Evolutionary conservation across 2,329 filamentous ascomycete genomes (phyloP).

Genomic region (Cordyceps tenuipes): DNA sequence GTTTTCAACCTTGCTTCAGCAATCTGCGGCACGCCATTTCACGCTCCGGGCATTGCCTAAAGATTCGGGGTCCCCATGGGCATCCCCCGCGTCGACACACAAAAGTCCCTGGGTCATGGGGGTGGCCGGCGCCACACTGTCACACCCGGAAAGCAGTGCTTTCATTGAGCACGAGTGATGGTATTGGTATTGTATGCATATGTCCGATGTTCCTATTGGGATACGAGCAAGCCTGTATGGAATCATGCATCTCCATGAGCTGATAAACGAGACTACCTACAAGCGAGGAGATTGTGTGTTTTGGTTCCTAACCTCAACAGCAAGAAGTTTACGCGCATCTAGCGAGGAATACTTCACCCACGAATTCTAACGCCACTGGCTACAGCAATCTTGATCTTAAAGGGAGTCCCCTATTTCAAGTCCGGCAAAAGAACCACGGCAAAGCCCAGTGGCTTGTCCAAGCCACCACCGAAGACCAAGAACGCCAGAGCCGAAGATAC

Average conservation of each 20-base stretch:
- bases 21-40: background rate
- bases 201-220: too few species aligned
- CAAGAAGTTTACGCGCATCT: background rate
- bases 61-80: background rate
- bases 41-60: background rate
- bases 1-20: conserved; percentile 3
- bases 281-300: background rate
- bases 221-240: background rate
- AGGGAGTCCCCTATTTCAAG: background rate
- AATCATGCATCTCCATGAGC: background rate
- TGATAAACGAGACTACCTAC: background rate
- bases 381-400: conserved; percentile 1
- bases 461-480: background rate
- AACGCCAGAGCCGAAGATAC: background rate
- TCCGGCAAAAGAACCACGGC: background rate
- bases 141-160: background rate
- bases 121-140: background rate
- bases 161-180: background rate
- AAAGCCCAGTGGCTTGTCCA: background rate
- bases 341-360: background rate
- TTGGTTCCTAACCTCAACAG: background rate
- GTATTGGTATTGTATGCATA: background rate
- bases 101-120: conserved; percentile 6
- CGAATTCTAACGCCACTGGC: background rate
- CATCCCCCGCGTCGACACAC: conserved; percentile 1